A percentile compares a stretch with the other conserved stretches of the same genome.
Conservation (phyloP, 2,329 filamentous ascomycete genomes). For the Verticillium alfalfae region DNA sequence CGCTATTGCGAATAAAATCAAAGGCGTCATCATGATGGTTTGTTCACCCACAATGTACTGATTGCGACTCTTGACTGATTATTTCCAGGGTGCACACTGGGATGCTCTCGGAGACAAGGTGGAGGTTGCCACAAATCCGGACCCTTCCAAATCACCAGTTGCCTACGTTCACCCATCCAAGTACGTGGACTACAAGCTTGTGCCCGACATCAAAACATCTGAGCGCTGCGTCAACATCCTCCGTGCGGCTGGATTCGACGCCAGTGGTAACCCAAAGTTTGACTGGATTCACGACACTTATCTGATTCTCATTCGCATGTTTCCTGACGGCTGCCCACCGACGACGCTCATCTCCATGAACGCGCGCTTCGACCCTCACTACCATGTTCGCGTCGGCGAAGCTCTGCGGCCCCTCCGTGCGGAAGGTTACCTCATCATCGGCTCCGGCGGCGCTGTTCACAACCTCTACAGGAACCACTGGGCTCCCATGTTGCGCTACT, state of each 20-base stretch:
- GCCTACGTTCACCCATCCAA: slow-evolving; percentile 62
- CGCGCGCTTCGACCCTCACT: slow-evolving; percentile 31
- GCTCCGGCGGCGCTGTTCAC: slow-evolving; percentile 59
- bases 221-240: slow-evolving; percentile 45
- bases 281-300: slow-evolving; percentile 72
- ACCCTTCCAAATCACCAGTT: slow-evolving; percentile 56
- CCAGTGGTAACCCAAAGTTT: slow-evolving; percentile 46
- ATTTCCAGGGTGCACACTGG: slow-evolving; percentile 56
- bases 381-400: slow-evolving; percentile 47
- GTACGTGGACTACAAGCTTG: slow-evolving; percentile 57
- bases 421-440: slow-evolving; percentile 48
- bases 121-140: slow-evolving; percentile 55
- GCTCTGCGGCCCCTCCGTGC: slow-evolving; percentile 49
- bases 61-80: no score
- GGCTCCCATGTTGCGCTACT: slow-evolving; percentile 57
- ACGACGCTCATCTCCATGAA: slow-evolving; percentile 43
- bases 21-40: slow-evolving; percentile 63
- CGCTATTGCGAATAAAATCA: slow-evolving; percentile 52
- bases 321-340: slow-evolving; percentile 57
- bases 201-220: slow-evolving; percentile 50
- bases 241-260: slow-evolving; percentile 45
- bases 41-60: slow-evolving; percentile 14
- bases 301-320: slow-evolving; percentile 65
- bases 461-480: slow-evolving; percentile 65
- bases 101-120: slow-evolving; percentile 49